A percentile compares a stretch with the other conserved stretches of the same genome.
These are phyloP conservation scores for Boletus pseudo-olivaceus DNA, from an alignment of 768 basidiomycete genomes.

Conservation along the genomic window DNA sequence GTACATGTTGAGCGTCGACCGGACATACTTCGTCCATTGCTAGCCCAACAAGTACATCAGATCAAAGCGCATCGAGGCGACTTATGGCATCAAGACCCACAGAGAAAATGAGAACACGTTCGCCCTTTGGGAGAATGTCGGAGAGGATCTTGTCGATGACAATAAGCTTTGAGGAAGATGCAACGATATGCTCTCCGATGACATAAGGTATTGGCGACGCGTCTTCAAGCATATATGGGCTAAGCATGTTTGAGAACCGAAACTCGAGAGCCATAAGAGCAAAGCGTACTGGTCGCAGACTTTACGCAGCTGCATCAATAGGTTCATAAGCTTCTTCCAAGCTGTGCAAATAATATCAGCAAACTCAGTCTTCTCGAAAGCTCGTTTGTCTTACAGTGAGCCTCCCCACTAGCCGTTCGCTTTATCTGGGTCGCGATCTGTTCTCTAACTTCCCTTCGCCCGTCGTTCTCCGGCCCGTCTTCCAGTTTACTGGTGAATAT, in stretches of 20 bases:
- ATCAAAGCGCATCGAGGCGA: neutral
- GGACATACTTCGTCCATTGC: constrained; percentile 55
- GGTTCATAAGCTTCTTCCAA: constrained; percentile 58
- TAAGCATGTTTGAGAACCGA: constrained; percentile 19
- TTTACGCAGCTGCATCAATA: constrained; percentile 68
- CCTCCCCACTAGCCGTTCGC: constrained; percentile 26
- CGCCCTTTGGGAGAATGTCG: constrained; percentile 54
- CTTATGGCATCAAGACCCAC: constrained; percentile 31
- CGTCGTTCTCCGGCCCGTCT: constrained; percentile 31
- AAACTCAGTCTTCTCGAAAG: neutral
- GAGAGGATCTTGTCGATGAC: constrained; percentile 57
- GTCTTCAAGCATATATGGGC: constrained; percentile 51
- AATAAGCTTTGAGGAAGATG: constrained; percentile 54
- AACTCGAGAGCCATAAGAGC: neutral
- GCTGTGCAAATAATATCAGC: constrained; percentile 29
- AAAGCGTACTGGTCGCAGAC: constrained; percentile 62
- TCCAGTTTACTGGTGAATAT: constrained; percentile 41
- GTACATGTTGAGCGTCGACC: neutral
- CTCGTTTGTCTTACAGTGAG: constrained; percentile 25
- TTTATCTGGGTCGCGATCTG: constrained; percentile 39
- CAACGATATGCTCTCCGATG: constrained; percentile 54
- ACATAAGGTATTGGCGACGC: constrained; percentile 48
- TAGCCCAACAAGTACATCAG: constrained; percentile 24
- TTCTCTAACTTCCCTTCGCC: constrained; percentile 38
- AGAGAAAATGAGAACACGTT: constrained; percentile 67